Percentiles rank a stretch among this genome's conserved stretches.
Conservation (phyloP, 2,329 filamentous ascomycete species). For the Fusarium graminum region DNA sequence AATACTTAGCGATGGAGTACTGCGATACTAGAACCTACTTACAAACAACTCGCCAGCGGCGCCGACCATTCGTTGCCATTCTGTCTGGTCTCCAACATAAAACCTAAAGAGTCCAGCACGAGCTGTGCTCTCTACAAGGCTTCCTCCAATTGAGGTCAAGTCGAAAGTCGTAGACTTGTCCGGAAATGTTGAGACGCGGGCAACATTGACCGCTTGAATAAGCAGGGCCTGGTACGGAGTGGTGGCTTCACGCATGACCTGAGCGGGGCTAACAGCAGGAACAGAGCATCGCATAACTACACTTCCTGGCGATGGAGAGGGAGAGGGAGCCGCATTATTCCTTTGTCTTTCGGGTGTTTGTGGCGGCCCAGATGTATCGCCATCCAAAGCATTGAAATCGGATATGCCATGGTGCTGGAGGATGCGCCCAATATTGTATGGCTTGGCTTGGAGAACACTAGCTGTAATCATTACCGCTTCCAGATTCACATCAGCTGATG, state of each 20-base stretch:
- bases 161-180: background rate
- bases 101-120: background rate
- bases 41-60: slow-evolving; percentile 1
- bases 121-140: background rate
- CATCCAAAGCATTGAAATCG: rapidly evolving
- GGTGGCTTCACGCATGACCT: background rate
- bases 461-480: background rate
- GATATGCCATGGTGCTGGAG: background rate
- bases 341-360: background rate
- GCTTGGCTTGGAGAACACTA: background rate
- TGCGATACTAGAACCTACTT: rapidly evolving
- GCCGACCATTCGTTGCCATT: slow-evolving; percentile 6
- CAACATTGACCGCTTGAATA: background rate
- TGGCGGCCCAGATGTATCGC: background rate
- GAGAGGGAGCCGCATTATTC: background rate
- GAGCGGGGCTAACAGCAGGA: background rate
- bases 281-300: background rate
- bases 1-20: rapidly evolving
- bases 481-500: background rate
- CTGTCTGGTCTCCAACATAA: slow-evolving; percentile 2
- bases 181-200: background rate
- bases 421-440: background rate
- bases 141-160: background rate
- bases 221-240: background rate
- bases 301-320: background rate